Evolutionary conservation across 2,329 filamentous ascomycete species (phyloP).

Genomic region (Fusarium subtropicale): DNA sequence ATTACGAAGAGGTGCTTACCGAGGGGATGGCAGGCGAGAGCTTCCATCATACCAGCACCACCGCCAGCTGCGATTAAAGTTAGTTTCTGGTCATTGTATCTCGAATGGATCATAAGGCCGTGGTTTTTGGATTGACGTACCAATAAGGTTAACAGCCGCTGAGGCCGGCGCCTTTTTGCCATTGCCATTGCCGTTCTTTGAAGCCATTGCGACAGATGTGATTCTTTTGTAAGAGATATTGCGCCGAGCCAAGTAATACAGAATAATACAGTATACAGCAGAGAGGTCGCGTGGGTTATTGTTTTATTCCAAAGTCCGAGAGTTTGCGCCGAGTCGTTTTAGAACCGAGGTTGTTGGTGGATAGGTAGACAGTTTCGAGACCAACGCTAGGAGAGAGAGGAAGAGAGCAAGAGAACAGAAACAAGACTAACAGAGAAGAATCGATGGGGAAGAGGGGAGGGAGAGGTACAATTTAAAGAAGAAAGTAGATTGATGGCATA

Average conservation of each 20-base stretch:
- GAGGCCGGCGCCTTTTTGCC: constrained; percentile 80
- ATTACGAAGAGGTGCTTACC: constrained; percentile 63
- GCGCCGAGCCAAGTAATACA: constrained; percentile 9
- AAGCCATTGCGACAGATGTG: constrained; percentile 49
- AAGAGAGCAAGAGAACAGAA: not conserved
- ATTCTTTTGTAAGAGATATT: not conserved
- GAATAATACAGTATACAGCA: not conserved
- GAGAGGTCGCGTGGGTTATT: not conserved
- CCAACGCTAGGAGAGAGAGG: not conserved
- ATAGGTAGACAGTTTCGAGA: constrained; percentile 10
- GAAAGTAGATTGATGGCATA: constrained; percentile 8
- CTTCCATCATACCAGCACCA: constrained; percentile 99
- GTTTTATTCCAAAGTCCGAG: not conserved
- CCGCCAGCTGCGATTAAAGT: constrained; percentile 77
- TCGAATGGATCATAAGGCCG: not conserved
- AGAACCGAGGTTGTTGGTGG: constrained; percentile 36
- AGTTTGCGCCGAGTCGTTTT: constrained; percentile 25
- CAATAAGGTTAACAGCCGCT: constrained; percentile 89
- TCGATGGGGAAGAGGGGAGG: constrained; percentile 14
- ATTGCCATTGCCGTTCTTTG: constrained; percentile 49
- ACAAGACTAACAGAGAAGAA: constrained; percentile 6
- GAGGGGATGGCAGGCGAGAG: constrained; percentile 92
- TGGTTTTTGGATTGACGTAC: constrained; percentile 61
- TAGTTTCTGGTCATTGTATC: constrained; percentile 17
- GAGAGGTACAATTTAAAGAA: constrained; percentile 31